Conservation (phyloP, 1,139 yeast species). For the Wickerhamiella infanticola region DNA sequence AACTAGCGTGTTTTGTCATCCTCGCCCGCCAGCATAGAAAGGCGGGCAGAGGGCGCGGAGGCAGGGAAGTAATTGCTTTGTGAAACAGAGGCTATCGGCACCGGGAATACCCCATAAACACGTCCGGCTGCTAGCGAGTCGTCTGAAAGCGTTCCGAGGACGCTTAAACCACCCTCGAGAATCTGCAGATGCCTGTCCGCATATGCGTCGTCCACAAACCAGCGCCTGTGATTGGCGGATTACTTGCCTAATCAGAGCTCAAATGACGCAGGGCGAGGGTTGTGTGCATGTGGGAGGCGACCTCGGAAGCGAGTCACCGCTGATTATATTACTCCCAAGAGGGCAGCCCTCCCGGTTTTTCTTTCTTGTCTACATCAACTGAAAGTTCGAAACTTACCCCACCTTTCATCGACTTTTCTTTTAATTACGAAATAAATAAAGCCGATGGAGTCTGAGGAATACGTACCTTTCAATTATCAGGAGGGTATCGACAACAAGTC, state of each 20-base stretch:
- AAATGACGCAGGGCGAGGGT: neutral
- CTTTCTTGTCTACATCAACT: neutral
- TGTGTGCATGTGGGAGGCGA: neutral
- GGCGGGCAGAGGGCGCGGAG: too few species aligned
- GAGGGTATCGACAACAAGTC: slow-evolving; percentile 67
- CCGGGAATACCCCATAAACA: too few species aligned
- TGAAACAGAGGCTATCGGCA: too few species aligned
- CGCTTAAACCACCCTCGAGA: neutral
- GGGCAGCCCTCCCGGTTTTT: neutral
- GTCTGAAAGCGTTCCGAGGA: too few species aligned
- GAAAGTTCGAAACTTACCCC: neutral
- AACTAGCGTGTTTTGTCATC: too few species aligned
- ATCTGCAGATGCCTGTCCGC: neutral
- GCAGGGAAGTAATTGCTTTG: too few species aligned
- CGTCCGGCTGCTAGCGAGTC: too few species aligned
- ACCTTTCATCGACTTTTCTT: neutral
- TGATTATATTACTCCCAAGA: neutral
- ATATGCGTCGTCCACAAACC: neutral
- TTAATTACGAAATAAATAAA: neutral
- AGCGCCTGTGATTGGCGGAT: neutral
- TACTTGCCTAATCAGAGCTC: neutral
- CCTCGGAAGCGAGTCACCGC: neutral
- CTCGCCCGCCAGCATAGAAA: too few species aligned
- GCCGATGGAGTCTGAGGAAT: slow-evolving; percentile 14
- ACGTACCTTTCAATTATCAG: slow-evolving; percentile 43